Conservation (phyloP, 2,329 filamentous ascomycete genomes). For the Microascus cirrosus region DNA sequence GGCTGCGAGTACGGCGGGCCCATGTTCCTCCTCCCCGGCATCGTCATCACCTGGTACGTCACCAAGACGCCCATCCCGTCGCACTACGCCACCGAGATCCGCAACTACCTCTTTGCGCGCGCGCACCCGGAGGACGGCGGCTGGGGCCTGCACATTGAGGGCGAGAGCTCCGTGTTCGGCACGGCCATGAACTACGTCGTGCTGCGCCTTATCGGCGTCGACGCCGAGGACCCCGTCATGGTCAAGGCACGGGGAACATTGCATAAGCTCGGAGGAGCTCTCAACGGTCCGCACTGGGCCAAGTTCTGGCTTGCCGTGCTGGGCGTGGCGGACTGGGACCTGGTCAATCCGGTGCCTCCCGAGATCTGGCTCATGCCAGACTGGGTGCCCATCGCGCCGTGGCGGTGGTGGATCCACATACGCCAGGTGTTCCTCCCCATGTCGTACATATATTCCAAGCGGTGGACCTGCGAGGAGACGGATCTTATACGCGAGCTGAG, state of each 20-base stretch:
- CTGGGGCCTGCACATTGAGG: constrained; percentile 94
- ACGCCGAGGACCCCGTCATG: constrained; percentile 75
- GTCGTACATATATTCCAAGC: constrained; percentile 79
- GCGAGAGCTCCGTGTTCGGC: constrained; percentile 83
- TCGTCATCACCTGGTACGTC: constrained; percentile 78
- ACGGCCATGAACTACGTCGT: constrained; percentile 79
- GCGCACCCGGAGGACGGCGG: constrained; percentile 84
- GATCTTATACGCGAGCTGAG: constrained; percentile 61
- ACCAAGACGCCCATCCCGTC: constrained; percentile 79
- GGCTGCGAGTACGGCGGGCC: constrained; percentile 95
- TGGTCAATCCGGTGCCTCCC: constrained; percentile 87
- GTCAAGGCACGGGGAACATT: constrained; percentile 72
- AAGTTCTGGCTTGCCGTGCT: constrained; percentile 90
- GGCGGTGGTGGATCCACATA: constrained; percentile 98
- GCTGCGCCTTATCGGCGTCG: constrained; percentile 71
- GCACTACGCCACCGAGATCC: constrained; percentile 76
- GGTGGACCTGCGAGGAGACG: constrained; percentile 67
- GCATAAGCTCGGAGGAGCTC: constrained; percentile 75
- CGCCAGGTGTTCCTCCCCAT: constrained; percentile 93
- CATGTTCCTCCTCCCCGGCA: constrained; percentile 84
- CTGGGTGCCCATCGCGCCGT: constrained; percentile 81
- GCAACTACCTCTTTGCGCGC: constrained; percentile 79
- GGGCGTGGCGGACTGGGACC: constrained; percentile 76
- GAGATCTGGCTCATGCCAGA: constrained; percentile 90
- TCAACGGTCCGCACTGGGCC: constrained; percentile 84